Evolutionary conservation across 164 flowering plant genomes (phyloP), one percentile per base, ranked within the genome.

Genomic region (Magnolia sinica): DNA sequence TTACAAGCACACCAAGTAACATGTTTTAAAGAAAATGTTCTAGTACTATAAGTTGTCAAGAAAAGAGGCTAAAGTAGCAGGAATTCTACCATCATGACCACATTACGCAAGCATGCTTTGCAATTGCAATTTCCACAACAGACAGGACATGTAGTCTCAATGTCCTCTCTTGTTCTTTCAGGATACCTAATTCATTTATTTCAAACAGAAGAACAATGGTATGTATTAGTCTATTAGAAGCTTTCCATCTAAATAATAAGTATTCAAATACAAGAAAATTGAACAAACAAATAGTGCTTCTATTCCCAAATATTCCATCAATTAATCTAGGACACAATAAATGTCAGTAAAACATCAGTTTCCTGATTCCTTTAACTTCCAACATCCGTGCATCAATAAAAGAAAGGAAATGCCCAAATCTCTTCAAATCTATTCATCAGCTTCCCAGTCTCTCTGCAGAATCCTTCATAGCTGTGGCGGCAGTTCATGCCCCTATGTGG

Each of bases 41-140:
- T 1, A 5, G 10, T 64, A n/a, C 4, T 1, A 64, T 64, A 31
- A 18, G 7, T 19, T 68, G n/a, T 6, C 19, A 27, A 31, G 50
- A 16, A 19, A 27, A 10, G 16, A 2, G 3, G 14, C 6, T 8
- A 1, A 24, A 64, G 24, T 64, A n/a, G 22, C 68, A 64, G 68
- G 29, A 64, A 64, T 3, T 20, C 68, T 70, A 89, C 91, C 87
- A 79, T 76, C 31, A 72, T 51, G 68, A 71, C 76, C 27, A 81
- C 14, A 73, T 84, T 84, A 73, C 84, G 86, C 66, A 93, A 88
- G 83, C 98, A 94, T 64, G 82, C 77, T 81, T 83, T 90, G 88
- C 97, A 94, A 83, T 92, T 94, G 87, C 98, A 94, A 77, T 88
- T 87, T 24, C 91, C 87, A 71, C 88, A 80, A 75, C 98, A 94